Conservation (phyloP, 352 stramenopile genomes). For the Phytopythium vexans region DNA sequence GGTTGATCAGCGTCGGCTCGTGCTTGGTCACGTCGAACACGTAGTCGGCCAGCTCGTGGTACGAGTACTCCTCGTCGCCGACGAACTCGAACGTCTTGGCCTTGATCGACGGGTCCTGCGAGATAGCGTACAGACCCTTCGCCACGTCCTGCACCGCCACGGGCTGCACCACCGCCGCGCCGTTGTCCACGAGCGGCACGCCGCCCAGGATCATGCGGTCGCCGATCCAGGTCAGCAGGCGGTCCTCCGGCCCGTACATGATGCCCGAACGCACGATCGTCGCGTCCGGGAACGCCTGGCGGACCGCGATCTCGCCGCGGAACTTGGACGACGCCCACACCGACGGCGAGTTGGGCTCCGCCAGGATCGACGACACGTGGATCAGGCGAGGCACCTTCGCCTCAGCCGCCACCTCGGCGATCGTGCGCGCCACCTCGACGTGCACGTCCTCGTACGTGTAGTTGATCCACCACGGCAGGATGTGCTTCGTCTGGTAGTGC, state of each 20-base stretch:
- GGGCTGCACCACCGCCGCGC: constrained; percentile 91
- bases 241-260: constrained; percentile 95
- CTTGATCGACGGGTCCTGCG: constrained; percentile 81
- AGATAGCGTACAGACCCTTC: constrained; percentile 76
- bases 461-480: constrained; percentile 92
- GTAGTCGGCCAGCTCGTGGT: constrained; percentile 96
- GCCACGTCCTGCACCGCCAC: constrained; percentile 87
- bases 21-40: constrained; percentile 91
- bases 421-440: constrained; percentile 88
- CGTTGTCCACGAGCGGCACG: constrained; percentile 93
- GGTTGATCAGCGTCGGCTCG: constrained; percentile 73
- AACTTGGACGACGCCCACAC: constrained; percentile 85
- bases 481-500: constrained; percentile 96
- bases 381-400: constrained; percentile 74
- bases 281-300: constrained; percentile 92
- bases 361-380: constrained; percentile 81
- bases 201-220: constrained; percentile 69
- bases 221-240: constrained; percentile 91
- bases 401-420: constrained; percentile 80
- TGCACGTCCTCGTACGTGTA: constrained; percentile 96
- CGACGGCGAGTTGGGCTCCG: constrained; percentile 78
- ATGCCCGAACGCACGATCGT: constrained; percentile 95
- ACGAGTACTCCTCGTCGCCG: constrained; percentile 95
- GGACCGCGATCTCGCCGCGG: constrained; percentile 81
- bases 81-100: constrained; percentile 95